Percentiles rank a stretch among this genome's conserved stretches.
phyloP scores from a whole-genome alignment of 352 stramenopile genomes.

The Phytophthora litchii region DNA sequence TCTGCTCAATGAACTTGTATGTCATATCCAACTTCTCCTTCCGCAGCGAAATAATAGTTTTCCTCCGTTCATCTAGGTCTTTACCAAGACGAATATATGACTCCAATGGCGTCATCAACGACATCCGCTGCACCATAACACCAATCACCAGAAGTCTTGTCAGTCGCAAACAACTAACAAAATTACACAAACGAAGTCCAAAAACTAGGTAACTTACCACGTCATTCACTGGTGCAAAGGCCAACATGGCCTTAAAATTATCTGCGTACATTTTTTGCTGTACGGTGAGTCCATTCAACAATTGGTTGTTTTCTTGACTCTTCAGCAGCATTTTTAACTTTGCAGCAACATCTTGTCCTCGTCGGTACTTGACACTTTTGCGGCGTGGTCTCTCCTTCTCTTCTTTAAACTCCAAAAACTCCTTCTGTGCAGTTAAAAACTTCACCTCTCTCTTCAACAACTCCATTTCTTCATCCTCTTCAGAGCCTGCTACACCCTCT shows the following conservation, averaged over 20 bases:
- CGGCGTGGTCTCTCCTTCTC: conserved; percentile 35
- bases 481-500: background rate
- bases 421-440: conserved; percentile 64
- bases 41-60: conserved; percentile 53
- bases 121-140: conserved; percentile 44
- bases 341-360: conserved; percentile 20
- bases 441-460: conserved; percentile 63
- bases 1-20: conserved; percentile 77
- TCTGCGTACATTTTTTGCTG: conserved; percentile 73
- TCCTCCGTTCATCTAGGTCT: conserved; percentile 54
- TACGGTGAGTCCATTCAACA: conserved; percentile 51
- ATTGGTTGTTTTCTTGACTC: conserved; percentile 45
- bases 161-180: conserved; percentile 1
- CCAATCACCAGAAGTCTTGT: background rate
- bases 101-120: conserved; percentile 75
- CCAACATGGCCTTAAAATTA: conserved; percentile 71
- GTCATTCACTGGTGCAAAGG: conserved; percentile 71
- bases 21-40: conserved; percentile 84
- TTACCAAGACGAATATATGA: conserved; percentile 66
- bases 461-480: conserved; percentile 46
- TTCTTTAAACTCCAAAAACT: conserved; percentile 61
- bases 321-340: conserved; percentile 43
- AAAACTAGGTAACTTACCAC: conserved; percentile 34
- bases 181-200: background rate
- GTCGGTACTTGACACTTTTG: conserved; percentile 48